Evolutionary conservation across 2,329 filamentous ascomycete species (phyloP).

Genomic region (Eutypella sp.): DNA sequence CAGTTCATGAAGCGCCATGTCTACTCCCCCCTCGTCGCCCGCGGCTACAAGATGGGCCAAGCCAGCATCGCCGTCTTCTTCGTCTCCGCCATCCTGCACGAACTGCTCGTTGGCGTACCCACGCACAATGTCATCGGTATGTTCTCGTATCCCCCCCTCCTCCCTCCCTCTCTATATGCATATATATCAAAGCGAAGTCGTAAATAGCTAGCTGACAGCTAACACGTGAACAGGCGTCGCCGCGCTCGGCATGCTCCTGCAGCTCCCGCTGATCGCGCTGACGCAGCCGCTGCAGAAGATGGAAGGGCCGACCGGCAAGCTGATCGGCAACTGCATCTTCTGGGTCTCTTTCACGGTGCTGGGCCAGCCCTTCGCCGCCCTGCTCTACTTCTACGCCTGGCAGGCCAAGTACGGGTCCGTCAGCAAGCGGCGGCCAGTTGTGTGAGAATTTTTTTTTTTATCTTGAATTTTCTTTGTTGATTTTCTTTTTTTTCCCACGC

Average conservation of each 20-base stretch:
- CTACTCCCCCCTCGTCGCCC: slow-evolving; percentile 79
- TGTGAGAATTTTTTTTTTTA: too few relatives aligned
- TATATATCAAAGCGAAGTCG: background rate
- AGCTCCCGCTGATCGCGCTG: slow-evolving; percentile 79
- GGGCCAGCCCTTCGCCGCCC: slow-evolving; percentile 84
- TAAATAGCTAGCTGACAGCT: slow-evolving; percentile 2
- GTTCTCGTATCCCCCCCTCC: slow-evolving; percentile 14
- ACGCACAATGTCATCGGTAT: slow-evolving; percentile 88
- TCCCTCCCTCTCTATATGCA: background rate
- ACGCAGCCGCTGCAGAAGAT: slow-evolving; percentile 78
- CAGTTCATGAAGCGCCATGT: slow-evolving; percentile 95
- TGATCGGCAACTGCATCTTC: slow-evolving; percentile 89
- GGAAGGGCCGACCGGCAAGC: slow-evolving; percentile 67
- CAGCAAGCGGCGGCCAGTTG: slow-evolving; percentile 41
- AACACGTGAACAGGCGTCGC: slow-evolving; percentile 62
- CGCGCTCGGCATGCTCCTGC: slow-evolving; percentile 89
- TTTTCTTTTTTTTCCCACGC: too few relatives aligned
- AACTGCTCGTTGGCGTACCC: slow-evolving; percentile 86
- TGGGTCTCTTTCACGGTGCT: slow-evolving; percentile 96
- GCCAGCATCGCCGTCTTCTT: slow-evolving; percentile 82
- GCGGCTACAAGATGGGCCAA: slow-evolving; percentile 66
- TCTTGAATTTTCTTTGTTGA: too few relatives aligned
- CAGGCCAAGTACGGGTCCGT: slow-evolving; percentile 94
- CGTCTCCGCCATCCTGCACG: slow-evolving; percentile 84
- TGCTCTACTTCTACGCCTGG: slow-evolving; percentile 98